Conservation (phyloP, 1,139 yeast genomes). For the Arxiozyma heterogenica region DNA sequence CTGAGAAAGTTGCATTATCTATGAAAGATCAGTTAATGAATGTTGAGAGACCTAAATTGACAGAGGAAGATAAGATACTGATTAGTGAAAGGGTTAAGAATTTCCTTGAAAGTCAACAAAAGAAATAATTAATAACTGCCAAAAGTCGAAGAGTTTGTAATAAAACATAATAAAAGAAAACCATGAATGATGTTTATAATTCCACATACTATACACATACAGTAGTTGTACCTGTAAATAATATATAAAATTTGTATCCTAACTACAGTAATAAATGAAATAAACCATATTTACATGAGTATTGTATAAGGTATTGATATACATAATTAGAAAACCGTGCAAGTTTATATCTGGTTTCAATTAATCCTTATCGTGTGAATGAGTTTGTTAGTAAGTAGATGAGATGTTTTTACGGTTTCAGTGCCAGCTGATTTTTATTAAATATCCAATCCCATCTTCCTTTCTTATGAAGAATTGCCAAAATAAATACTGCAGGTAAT, state of each 20-base stretch:
- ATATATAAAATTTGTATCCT: neutral
- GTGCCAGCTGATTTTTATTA: slow-evolving; percentile 8
- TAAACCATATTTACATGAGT: neutral
- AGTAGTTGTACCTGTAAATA: neutral
- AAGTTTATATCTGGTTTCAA: neutral
- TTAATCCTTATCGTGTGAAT: neutral
- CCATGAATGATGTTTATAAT: no score
- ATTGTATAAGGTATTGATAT: neutral
- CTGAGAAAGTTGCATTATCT: slow-evolving; percentile 43
- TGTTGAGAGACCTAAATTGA: slow-evolving; percentile 42
- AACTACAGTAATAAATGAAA: neutral
- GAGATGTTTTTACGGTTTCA: neutral
- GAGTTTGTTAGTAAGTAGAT: neutral
- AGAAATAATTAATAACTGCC: neutral
- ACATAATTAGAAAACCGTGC: neutral
- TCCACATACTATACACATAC: neutral
- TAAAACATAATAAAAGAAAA: no score
- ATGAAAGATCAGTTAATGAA: slow-evolving; percentile 45
- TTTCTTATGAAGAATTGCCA: slow-evolving; percentile 90
- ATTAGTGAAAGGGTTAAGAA: slow-evolving; percentile 54
- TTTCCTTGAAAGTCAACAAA: slow-evolving; percentile 6
- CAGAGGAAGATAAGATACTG: slow-evolving; percentile 57
- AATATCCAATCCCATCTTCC: slow-evolving; percentile 87
- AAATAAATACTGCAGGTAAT: slow-evolving; percentile 74
- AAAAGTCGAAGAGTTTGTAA: no score